Conservation (phyloP, 345 rosid genomes). For the Triadica sebifera region DNA sequence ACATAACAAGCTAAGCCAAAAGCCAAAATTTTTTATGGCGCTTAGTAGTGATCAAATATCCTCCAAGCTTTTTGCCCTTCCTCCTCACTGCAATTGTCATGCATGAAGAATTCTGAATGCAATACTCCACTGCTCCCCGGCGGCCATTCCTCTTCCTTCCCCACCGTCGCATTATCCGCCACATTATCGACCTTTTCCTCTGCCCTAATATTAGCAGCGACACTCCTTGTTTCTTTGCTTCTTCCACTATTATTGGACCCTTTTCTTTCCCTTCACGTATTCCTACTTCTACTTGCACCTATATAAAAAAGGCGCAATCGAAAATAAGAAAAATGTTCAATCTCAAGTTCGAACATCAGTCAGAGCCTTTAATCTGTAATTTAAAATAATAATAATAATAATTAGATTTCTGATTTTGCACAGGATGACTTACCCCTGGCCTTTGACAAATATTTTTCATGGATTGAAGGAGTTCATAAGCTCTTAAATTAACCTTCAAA, state of each 20-base stretch:
- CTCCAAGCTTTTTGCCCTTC: slow-evolving; percentile 71
- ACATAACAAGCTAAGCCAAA: slow-evolving; percentile 47
- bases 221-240: slow-evolving; percentile 58
- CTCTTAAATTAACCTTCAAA: slow-evolving; percentile 43
- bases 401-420: too few species aligned
- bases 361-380: too few species aligned
- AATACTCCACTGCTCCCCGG: slow-evolving; percentile 52
- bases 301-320: too few species aligned
- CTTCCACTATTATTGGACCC: slow-evolving; percentile 72
- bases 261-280: slow-evolving; percentile 61
- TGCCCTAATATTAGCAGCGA: slow-evolving; percentile 74
- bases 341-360: too few species aligned
- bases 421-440: slow-evolving; percentile 58
- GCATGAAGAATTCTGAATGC: slow-evolving; percentile 79
- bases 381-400: too few species aligned
- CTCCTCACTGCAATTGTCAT: slow-evolving; percentile 82
- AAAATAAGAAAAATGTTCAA: neutral
- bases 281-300: slow-evolving; percentile 63
- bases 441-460: slow-evolving; percentile 61
- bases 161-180: slow-evolving; percentile 63
- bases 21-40: slow-evolving; percentile 94
- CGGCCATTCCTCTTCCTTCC: slow-evolving; percentile 33
- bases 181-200: slow-evolving; percentile 51
- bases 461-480: slow-evolving; percentile 46
- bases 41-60: slow-evolving; percentile 88